Base-by-base conservation (phyloP, 441 rosid genomes). In the Adansonia rubrostipa region DNA sequence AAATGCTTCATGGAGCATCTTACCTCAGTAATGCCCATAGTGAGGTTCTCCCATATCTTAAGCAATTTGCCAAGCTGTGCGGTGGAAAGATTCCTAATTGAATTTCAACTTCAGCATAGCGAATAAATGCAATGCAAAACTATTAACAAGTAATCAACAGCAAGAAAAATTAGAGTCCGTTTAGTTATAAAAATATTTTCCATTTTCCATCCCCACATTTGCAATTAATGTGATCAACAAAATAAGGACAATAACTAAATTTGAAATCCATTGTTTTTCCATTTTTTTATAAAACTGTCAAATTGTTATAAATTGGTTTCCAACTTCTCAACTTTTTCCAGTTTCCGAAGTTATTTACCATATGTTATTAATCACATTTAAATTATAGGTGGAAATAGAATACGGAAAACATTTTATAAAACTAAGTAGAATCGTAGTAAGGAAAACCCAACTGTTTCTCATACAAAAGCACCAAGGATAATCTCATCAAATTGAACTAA, bases 21-120 rank as follows among this genome's bases (percentile, higher is more conserved):
- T 91, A 96, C 99, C 98, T 94, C 88, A 74, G 80, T 78, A 68
- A 82, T 73, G 73, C 83, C 91, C 0, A 76, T 75, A 0, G 92
- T 85, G 75, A 88, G 88, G 56, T 74, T 86, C 85, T 91, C 94
- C 98, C 98, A 96, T 70, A 81, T 82, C 81, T 87, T 87, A 47
- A 94, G 85, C 87, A 96, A 78, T 79, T 83, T 77, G 61, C 60
- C 60, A 69, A 93, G 85, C 80, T 84, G 87, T 58, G 75, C 53
- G 50, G 86, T 86, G 68, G 98, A 85, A 86, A 93, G 89, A 84
- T 85, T 94, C 97, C 98, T 94, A 87, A 83, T 78, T 70, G 81
- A 77, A 82, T 77, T 76, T 78, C 79, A 81, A 70, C 24, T 40
- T 77, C 77, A 84, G 81, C 24, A 61, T 14, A 13, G 20, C 9